phyloP scores from a whole-genome alignment of 2,329 filamentous ascomycete species.

The Nothophaeocryptopus gaeumannii region DNA sequence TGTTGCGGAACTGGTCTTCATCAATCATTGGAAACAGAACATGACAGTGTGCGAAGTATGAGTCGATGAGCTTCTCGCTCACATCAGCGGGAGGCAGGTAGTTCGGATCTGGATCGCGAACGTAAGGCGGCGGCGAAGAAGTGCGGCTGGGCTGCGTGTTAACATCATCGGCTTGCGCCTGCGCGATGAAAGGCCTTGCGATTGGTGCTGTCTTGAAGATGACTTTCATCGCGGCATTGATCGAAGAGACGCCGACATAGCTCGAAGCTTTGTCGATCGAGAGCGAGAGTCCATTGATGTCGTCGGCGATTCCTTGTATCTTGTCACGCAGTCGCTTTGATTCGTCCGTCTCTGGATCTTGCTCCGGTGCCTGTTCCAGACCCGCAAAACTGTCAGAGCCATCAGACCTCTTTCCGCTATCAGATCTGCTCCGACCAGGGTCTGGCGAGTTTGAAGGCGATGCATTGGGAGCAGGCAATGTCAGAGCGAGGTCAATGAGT shows the following conservation, averaged over 20 bases:
- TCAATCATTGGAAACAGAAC: slow-evolving; percentile 36
- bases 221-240: slow-evolving; percentile 34
- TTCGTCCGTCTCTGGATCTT: slow-evolving; percentile 67
- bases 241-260: slow-evolving; percentile 34
- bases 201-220: slow-evolving; percentile 33
- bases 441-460: slow-evolving; percentile 29
- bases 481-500: slow-evolving; percentile 45
- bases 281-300: slow-evolving; percentile 33
- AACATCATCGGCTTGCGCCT: slow-evolving; percentile 23
- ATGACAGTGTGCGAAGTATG: slow-evolving; percentile 34
- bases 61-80: slow-evolving; percentile 30
- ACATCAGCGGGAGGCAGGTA: slow-evolving; percentile 30
- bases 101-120: slow-evolving; percentile 20
- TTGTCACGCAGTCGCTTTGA: slow-evolving; percentile 42
- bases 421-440: not conserved
- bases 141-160: slow-evolving; percentile 29
- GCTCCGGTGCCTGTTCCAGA: slow-evolving; percentile 67
- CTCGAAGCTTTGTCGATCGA: slow-evolving; percentile 32
- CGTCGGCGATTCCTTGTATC: slow-evolving; percentile 42
- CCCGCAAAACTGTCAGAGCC: slow-evolving; percentile 54
- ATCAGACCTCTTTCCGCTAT: slow-evolving; percentile 43
- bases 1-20: slow-evolving; percentile 33
- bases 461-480: slow-evolving; percentile 39
- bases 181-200: slow-evolving; percentile 27
- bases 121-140: slow-evolving; percentile 26